Base-by-base conservation (phyloP, 495 filamentous ascomycete species). In the Lasiosphaeria ovina region DNA sequence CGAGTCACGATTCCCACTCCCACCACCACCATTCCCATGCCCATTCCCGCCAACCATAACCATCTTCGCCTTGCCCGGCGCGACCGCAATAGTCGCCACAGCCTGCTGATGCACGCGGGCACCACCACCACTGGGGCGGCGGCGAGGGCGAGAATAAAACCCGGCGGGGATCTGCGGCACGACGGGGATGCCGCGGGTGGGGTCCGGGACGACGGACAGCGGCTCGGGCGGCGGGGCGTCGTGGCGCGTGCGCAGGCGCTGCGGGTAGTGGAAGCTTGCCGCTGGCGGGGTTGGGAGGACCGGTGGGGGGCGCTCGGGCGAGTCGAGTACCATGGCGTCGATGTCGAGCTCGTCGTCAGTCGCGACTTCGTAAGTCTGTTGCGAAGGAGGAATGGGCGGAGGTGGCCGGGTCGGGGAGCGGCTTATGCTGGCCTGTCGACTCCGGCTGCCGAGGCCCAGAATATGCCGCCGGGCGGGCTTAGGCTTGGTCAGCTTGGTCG, bases 101-200 rank as follows among this genome's bases (percentile, higher is more conserved):
- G 44, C 8, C 44, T 47, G 44, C 36, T 49, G 11, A 16, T 48
- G 32, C 17, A 32, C 36, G 17, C 12, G 36, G n/a, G 32, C 38
- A 31, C 54, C 40, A 57, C 47, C 40, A 2, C 24, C 24, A 24
- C 24, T 24, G 24, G 24, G 24, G 2, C 24, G 24, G 24, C 24
- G 24, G 24, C 24, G 24, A 24, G 24, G 24, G 12, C 36, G 44
- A n/a, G 12, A 47, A n/a, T 47, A 47, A 17, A 58, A 51, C 6
- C n/a, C 32, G 6, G 42, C 45, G 0, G 65, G 63, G 38, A 65
- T 72, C 7, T 49, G 47, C 36, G 76, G 75, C 35, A 76, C 71
- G 34, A 61, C 56, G 10, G 77, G 73, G 33, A 77, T 72, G 10
- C 76, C 74, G n/a, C 72, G 68, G 50, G 77, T 75, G 17, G 52